These are phyloP conservation scores for Phytophthora constricta DNA, from an alignment of 352 stramenopile genomes.

Conservation along the genomic window DNA sequence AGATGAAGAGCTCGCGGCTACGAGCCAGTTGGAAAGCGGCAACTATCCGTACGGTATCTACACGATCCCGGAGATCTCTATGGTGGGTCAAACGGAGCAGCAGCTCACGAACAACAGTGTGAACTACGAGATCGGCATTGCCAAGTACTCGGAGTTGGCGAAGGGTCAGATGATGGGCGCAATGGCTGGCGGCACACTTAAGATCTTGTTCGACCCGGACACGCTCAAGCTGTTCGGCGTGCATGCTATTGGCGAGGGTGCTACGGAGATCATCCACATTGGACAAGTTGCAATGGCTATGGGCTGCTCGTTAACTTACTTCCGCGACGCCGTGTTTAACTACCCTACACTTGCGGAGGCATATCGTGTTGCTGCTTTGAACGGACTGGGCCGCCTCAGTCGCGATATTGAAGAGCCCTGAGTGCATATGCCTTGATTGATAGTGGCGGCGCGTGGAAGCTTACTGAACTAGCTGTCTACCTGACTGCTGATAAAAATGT, in stretches of 20 bases:
- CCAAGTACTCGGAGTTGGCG: conserved; percentile 87
- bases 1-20: conserved; percentile 53
- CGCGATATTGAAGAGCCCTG: conserved; percentile 74
- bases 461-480: conserved; percentile 16
- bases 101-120: conserved; percentile 81
- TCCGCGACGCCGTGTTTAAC: conserved; percentile 92
- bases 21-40: conserved; percentile 75
- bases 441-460: neutral
- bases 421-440: conserved; percentile 26
- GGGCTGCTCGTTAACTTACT: conserved; percentile 86
- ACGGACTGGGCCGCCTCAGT: conserved; percentile 87
- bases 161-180: conserved; percentile 91
- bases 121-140: conserved; percentile 89
- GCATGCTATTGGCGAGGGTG: conserved; percentile 89
- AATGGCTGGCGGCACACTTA: conserved; percentile 82
- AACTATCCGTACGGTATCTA: conserved; percentile 93
- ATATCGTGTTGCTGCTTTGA: conserved; percentile 89
- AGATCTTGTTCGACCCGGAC: conserved; percentile 88
- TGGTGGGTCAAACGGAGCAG: conserved; percentile 91
- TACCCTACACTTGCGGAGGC: conserved; percentile 92
- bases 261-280: conserved; percentile 93
- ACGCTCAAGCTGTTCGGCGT: conserved; percentile 86
- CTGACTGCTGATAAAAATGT: conserved; percentile 15
- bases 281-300: conserved; percentile 91
- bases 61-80: conserved; percentile 92